These are phyloP conservation scores for Bothriochloa decipiens DNA, from an alignment of 176 grass and related monocot species.

Conservation along the genomic window DNA sequence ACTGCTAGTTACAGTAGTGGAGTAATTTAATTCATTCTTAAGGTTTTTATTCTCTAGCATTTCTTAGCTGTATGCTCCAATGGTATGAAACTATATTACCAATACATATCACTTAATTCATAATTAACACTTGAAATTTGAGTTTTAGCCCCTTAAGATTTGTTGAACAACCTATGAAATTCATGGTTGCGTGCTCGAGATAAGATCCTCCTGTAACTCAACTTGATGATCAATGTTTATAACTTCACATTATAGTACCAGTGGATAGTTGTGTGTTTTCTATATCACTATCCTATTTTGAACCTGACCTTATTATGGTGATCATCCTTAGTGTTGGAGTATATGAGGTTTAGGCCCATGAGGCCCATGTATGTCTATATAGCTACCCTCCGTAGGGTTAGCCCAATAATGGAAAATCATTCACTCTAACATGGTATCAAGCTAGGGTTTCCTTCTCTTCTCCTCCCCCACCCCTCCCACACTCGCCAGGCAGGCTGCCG, in stretches of 20 bases:
- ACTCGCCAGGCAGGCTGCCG: no score
- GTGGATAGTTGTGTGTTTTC: neutral
- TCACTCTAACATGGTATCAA: no score
- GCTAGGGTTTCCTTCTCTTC: no score
- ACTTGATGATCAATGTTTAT: neutral
- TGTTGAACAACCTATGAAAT: no score
- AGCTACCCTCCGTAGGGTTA: no score
- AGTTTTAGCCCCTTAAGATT: neutral
- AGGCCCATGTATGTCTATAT: no score
- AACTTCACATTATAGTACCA: slow-evolving; percentile 1
- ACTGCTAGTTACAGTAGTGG: neutral
- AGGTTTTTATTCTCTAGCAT: neutral
- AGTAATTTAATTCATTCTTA: neutral
- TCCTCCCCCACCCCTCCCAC: no score
- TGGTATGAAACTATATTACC: no score
- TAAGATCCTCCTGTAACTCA: neutral
- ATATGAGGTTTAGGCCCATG: no score
- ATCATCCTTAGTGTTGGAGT: neutral
- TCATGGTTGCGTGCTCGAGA: no score
- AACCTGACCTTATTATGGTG: neutral
- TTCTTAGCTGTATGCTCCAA: neutral
- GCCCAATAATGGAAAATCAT: no score
- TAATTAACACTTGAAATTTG: neutral
- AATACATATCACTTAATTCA: slow-evolving; percentile 2
- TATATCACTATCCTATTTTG: neutral